Base-by-base conservation (phyloP, 1,284 basidiomycete species). In the Cutaneotrichosporon sp. region DNA sequence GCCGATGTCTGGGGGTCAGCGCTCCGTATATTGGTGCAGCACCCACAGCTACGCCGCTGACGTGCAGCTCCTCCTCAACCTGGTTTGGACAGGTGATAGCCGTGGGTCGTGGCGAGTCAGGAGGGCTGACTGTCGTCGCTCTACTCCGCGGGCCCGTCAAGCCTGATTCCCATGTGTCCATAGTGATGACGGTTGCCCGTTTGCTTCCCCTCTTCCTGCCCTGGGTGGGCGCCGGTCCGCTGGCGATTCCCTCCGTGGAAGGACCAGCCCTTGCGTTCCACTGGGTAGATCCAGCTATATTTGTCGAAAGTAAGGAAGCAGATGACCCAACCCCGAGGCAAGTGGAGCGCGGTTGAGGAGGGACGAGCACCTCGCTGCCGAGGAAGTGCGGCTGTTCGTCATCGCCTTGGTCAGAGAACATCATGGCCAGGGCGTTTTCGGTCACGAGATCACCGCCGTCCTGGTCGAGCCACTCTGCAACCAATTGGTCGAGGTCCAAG, bases 121-220 rank as follows among this genome's bases (percentile, higher is more conserved):
- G 49, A 0, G 58, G 54, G 51, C 62, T 63, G 2, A 46, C 22
- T n/a, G 57, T n/a, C 14, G 58, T n/a, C 0, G 36, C 31, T 1
- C 27, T 14, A 18, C 13, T 16, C 11, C 22, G 54, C 7, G 49
- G 7, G 4, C 31, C 25, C 2, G 54, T 16, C 11, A 59, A 13
- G 31, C 62, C 62, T 0, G 54, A 53, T 16, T 63, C 58, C 62
- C 62, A 63, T 4, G 54, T 59, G 34, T 63, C 62, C 6, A 25
- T 49, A 1, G 50, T 18, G 9, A 56, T 18, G 5, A 58, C 55
- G 3, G 50, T 56, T n/a, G 42, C 25, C 18, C 56, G 46, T 11
- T 46, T 33, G 18, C 31, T 16, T 6, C 31, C 7, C 3, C 25
- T 31, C 47, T 10, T 50, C 16, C 24, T 16, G 9, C 18, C 6